Evolutionary conservation across 1,284 basidiomycete species (phyloP), one percentile per base, ranked within the genome.

Genomic region (Flammula alnicola): DNA sequence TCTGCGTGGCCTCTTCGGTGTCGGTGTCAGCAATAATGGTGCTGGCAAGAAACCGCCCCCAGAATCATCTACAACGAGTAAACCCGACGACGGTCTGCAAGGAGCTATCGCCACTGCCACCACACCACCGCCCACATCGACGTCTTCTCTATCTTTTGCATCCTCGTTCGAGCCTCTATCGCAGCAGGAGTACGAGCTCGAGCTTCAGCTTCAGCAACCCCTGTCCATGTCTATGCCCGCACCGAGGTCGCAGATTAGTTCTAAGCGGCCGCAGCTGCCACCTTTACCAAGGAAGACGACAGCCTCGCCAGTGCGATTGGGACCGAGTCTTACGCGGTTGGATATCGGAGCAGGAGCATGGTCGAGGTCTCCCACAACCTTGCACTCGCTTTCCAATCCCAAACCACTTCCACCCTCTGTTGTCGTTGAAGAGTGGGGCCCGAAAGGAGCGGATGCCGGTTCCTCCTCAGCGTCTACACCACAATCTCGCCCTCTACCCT

Each of bases 281-380:
- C 47, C 56, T 17, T 17, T 59, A n/a, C 57, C 59, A 8, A 46
- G 57, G 31, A 53, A 49, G 32, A 47, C 51, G 9, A 58, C 60
- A 5, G 57, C 61, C 3, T 63, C 63, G 3, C 59, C 63, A 16
- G 55, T 58, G 1, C 49, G 52, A 10, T 49, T 62, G 4, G 62
- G 61, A 37, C 58, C 63, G 5, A 64, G 62, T 32, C 47, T 62
- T 4, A 56, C 59, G 1, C 55, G 63, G 16, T 44, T 67, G 32
- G 63, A 67, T 29, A 63, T 64, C 44, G 62, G 60, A 10, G 58
- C 59, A n/a, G 20, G 51, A 9, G 26, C 57, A n/a, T 48, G 55
- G 39, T 33, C 51, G 2, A 30, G 54, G 25, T 37, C 55, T 5
- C 42, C 50, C 14, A 41, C 52, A 11, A 32, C 40, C 6, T 37